Conservation (phyloP, 345 rosid species). For the Tarenaya hassleriana region DNA sequence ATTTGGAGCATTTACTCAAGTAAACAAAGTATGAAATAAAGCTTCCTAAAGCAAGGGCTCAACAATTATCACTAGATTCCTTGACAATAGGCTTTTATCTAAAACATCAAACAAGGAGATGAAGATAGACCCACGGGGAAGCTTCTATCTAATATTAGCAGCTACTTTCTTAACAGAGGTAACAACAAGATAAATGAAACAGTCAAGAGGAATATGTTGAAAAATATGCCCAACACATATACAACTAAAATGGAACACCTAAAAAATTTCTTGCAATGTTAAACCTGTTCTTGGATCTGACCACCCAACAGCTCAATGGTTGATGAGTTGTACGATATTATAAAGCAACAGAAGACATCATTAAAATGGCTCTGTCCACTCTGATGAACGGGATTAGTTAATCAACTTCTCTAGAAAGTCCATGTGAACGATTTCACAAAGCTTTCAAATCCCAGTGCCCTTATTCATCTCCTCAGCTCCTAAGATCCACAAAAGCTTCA, state of each 20-base stretch:
- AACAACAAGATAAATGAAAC: neutral
- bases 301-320: no score
- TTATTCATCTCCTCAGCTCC: neutral
- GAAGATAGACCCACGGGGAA: no score
- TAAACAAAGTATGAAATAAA: neutral
- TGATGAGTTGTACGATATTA: no score
- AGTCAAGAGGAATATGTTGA: neutral
- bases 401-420: neutral
- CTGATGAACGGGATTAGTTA: conserved; percentile 5
- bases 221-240: neutral
- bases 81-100: neutral
- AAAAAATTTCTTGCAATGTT: no score
- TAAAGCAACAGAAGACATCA: neutral
- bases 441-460: neutral
- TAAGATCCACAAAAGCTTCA: neutral
- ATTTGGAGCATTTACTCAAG: no score
- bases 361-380: neutral
- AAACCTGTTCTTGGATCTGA: no score
- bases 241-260: no score
- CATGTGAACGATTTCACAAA: neutral
- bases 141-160: neutral
- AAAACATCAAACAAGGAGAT: neutral
- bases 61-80: neutral
- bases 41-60: neutral
- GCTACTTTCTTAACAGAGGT: neutral